Evolutionary conservation across 768 basidiomycete species (phyloP), one percentile per base, ranked within the genome.

Genomic region (Lactarius trivialis): DNA sequence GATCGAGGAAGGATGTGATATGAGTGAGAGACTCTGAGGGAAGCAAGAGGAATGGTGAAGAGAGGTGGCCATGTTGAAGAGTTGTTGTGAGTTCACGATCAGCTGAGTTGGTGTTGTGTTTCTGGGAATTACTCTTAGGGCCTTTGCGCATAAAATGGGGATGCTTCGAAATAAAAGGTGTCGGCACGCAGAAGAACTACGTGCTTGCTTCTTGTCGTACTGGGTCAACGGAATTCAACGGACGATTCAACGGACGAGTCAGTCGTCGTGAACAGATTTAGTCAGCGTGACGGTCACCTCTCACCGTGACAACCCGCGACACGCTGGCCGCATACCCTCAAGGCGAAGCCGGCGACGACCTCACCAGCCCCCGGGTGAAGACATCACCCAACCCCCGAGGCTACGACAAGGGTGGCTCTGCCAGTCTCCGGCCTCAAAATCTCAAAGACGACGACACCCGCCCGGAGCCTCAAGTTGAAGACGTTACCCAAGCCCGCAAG

Each of bases 1-100:
- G 89, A 68, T 83, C 77, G 58, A 92, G 83, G 71, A 84, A 83
- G 9, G 88, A 79, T 11, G 89, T 88, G 74, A 92, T 80, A 60
- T 88, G 86, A 34, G 84, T 83, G 74, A 92, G 86, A 32, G 84
- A 86, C 68, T 92, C 90, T 52, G 77, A 70, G 49, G 90, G 89
- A 85, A 80, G 60, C 84, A 60, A 37, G 63, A 67, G 65, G 28
- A 54, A 53, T 30, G 37, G 37, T 32, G 48, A 58, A 36, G 53
- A n/a, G 59, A 56, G 39, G 37, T 54, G 63, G 53, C 68, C 62
- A 68, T 73, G 60, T 61, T 70, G 67, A 69, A 73, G 84, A 79
- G 71, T 43, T 61, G 45, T 45, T n/a, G 34, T 26, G 57, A 61
- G 66, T 65, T 71, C 63, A 65, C 71, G 71, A 65, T 64, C 65